These are phyloP conservation scores for Sedum album DNA, from an alignment of 164 flowering plant species.

Conservation along the genomic window DNA sequence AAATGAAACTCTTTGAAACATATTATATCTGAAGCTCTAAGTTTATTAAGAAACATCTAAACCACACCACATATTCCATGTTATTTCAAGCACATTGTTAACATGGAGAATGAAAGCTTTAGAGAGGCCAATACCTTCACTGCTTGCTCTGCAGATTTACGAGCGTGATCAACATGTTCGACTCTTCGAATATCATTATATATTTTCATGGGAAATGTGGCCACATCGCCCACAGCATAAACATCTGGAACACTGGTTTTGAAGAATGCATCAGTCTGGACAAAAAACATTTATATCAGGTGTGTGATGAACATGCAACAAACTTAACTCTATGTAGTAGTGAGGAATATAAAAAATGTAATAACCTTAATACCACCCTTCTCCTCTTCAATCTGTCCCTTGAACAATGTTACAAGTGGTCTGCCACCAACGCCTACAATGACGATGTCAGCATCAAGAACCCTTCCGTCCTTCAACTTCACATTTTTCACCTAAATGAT, in stretches of 20 bases:
- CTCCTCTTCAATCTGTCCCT: slow-evolving; percentile 86
- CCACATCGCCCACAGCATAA: slow-evolving; percentile 97
- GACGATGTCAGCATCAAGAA: slow-evolving; percentile 91
- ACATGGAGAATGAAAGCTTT: not conserved
- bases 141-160: slow-evolving; percentile 96
- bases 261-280: slow-evolving; percentile 88
- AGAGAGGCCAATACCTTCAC: slow-evolving; percentile 51
- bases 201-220: slow-evolving; percentile 86
- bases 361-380: slow-evolving; percentile 94
- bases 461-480: slow-evolving; percentile 82
- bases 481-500: slow-evolving; percentile 73
- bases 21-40: no score
- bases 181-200: slow-evolving; percentile 81
- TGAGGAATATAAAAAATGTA: not conserved
- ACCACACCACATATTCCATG: not conserved
- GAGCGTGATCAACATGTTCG: slow-evolving; percentile 95
- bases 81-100: not conserved
- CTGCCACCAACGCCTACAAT: slow-evolving; percentile 92
- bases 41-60: no score
- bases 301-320: not conserved
- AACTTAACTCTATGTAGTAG: not conserved
- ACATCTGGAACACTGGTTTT: slow-evolving; percentile 78
- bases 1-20: no score
- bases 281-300: slow-evolving; percentile 8
- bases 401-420: slow-evolving; percentile 67